phyloP scores from a whole-genome alignment of 768 basidiomycete genomes.

The Mycena metata region DNA sequence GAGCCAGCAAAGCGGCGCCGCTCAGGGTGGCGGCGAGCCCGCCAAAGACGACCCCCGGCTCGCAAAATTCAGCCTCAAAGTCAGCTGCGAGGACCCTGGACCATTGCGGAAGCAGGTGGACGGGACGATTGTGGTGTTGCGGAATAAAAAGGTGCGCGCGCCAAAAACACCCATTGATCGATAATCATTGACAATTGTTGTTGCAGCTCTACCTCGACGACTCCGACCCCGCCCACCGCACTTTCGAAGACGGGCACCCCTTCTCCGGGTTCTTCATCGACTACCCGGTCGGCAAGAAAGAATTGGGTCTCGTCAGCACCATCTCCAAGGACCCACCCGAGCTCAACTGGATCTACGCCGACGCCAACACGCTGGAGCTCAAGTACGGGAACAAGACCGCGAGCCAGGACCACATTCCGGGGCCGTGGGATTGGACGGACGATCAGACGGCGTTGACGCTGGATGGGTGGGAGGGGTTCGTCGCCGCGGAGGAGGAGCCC shows the following conservation, averaged over 20 bases:
- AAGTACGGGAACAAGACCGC: slow-evolving; percentile 49
- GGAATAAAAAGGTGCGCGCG: slow-evolving; percentile 46
- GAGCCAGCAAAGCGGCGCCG: slow-evolving; percentile 37
- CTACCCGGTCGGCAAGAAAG: slow-evolving; percentile 45
- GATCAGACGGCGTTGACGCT: slow-evolving; percentile 41
- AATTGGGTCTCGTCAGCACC: slow-evolving; percentile 47
- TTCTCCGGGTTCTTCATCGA: slow-evolving; percentile 51
- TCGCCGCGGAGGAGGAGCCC: slow-evolving; percentile 42
- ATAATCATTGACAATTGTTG: too few species aligned
- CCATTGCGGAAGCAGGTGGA: slow-evolving; percentile 38
- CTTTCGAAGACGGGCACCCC: slow-evolving; percentile 45
- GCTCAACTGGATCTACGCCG: slow-evolving; percentile 51
- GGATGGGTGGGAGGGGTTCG: slow-evolving; percentile 46
- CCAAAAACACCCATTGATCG: too few species aligned
- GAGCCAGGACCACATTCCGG: slow-evolving; percentile 44
- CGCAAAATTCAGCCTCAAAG: slow-evolving; percentile 45
- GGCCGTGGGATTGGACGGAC: slow-evolving; percentile 49
- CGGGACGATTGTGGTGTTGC: slow-evolving; percentile 46
- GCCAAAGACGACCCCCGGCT: slow-evolving; percentile 45
- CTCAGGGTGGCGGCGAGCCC: slow-evolving; percentile 36
- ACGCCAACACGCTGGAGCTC: slow-evolving; percentile 43
- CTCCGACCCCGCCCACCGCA: slow-evolving; percentile 41
- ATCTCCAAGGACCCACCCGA: slow-evolving; percentile 49
- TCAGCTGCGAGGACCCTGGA: slow-evolving; percentile 32
- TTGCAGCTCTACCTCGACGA: slow-evolving; percentile 50